Percentiles rank a stretch among this genome's conserved stretches.
Evolutionary conservation across 2,329 filamentous ascomycete genomes (phyloP).

Genomic region (Fonsecaea monophora): DNA sequence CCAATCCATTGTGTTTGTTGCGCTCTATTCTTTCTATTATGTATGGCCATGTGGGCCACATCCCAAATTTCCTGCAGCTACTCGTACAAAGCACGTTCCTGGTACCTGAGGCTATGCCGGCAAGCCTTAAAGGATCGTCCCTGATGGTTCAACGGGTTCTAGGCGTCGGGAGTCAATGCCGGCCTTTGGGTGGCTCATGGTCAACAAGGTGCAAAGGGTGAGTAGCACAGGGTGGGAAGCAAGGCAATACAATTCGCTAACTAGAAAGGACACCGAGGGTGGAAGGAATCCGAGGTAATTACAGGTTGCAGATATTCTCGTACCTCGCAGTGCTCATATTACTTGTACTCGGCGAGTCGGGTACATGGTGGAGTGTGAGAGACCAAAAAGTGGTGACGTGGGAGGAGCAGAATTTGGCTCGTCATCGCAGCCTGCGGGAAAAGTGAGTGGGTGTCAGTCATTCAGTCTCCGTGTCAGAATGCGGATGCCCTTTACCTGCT

Average conservation of each 20-base stretch:
- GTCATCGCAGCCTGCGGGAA: neutral
- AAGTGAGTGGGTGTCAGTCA: neutral
- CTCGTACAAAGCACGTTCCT: neutral
- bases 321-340: too few species aligned
- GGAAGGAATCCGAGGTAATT: too few species aligned
- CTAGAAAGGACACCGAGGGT: neutral
- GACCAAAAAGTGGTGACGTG: conserved; percentile 14
- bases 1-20: conserved; percentile 1
- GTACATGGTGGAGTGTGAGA: neutral
- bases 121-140: conserved; percentile 3
- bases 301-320: too few species aligned
- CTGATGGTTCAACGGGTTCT: neutral
- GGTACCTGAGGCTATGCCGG: conserved; percentile 22
- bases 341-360: too few species aligned
- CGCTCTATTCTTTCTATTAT: neutral
- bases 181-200: neutral
- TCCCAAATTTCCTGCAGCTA: neutral
- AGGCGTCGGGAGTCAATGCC: neutral
- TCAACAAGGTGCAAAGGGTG: neutral
- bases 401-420: conserved; percentile 5
- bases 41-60: neutral
- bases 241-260: neutral
- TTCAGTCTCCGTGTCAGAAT: too few species aligned
- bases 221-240: neutral
- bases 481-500: neutral